Conservation (phyloP, 306 rosid species). For the Myrica gale region DNA sequence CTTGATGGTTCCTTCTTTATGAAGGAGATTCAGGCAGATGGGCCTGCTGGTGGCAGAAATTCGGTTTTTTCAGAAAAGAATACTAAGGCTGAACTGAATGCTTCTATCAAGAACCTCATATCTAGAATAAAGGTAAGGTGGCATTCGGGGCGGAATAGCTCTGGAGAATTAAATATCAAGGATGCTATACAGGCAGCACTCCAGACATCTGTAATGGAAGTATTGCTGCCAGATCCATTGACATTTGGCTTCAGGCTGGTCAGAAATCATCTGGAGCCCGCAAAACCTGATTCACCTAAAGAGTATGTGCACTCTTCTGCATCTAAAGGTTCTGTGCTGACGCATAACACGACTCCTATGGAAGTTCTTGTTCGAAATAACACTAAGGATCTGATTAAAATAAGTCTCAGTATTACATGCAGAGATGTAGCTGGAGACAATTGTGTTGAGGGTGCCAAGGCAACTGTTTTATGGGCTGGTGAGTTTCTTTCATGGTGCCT, state of each 20-base stretch:
- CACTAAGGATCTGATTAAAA: conserved; percentile 77
- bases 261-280: conserved; percentile 39
- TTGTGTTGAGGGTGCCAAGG: conserved; percentile 73
- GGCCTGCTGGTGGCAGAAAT: conserved; percentile 45
- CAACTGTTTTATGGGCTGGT: conserved; percentile 92
- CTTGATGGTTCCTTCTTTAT: conserved; percentile 84
- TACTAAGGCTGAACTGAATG: conserved; percentile 80
- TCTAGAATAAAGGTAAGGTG: conserved; percentile 87
- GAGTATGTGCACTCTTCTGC: conserved; percentile 38
- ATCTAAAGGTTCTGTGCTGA: conserved; percentile 63
- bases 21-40: conserved; percentile 58
- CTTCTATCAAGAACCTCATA: conserved; percentile 83
- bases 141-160: conserved; percentile 85
- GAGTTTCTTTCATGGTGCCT: conserved; percentile 22
- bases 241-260: conserved; percentile 84
- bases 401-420: conserved; percentile 76
- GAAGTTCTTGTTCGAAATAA: conserved; percentile 90
- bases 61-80: conserved; percentile 68
- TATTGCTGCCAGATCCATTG: conserved; percentile 90
- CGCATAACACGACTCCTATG: conserved; percentile 81
- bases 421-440: conserved; percentile 96
- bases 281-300: conserved; percentile 24
- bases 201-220: conserved; percentile 87
- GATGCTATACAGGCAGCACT: conserved; percentile 94
- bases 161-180: conserved; percentile 84